Base-by-base conservation (phyloP, 2,329 filamentous ascomycete genomes). In the Tolypocladium album region DNA sequence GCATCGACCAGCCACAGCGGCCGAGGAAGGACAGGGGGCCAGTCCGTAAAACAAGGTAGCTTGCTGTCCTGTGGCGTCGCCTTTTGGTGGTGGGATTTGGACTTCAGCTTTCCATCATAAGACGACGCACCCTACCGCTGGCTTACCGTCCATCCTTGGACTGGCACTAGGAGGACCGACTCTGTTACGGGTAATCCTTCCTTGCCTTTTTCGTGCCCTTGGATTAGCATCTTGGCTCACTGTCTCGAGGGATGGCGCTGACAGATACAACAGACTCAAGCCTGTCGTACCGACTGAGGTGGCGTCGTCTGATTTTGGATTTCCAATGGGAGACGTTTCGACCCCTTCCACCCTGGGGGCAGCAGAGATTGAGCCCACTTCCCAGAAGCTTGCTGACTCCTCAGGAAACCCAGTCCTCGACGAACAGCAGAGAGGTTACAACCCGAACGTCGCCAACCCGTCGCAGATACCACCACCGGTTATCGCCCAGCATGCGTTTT, bases 401-500 rank as follows among this genome's bases (percentile, higher is more conserved):
- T 36, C 31, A 36, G 50, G 50, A n/a, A 31, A 55, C 11, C 20
- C 20, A 55, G 50, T 55, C 20, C 11, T 38, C 27, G 50, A 6
- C 31, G 50, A 38, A 13, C 36, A 38, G 31, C 50, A n/a, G 20
- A 8, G 5, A 27, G 52, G 36, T 34, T 4, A 17, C 36, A 43
- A 59, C 24, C 60, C 65, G 55, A 56, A 58, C 22, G 39, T 24
- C 17, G 27, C 24, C 13, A 38, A 20, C 17, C 42, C 39, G 13
- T 27, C 58, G 2, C 61, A 59, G 43, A 60, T 58, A 42, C 40
- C 55, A 4, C 40, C 55, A 4, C 40, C 56, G 24, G 39, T 11
- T 8, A 20, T 36, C 45, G 39, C 72, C 4, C 74, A 75, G 59
- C 72, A 77, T 68, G 67, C 73, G 3, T 79, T 77, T 63, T 69